These are phyloP conservation scores for Fusarium equiseti DNA, from an alignment of 2,329 filamentous ascomycete genomes.

Conservation along the genomic window DNA sequence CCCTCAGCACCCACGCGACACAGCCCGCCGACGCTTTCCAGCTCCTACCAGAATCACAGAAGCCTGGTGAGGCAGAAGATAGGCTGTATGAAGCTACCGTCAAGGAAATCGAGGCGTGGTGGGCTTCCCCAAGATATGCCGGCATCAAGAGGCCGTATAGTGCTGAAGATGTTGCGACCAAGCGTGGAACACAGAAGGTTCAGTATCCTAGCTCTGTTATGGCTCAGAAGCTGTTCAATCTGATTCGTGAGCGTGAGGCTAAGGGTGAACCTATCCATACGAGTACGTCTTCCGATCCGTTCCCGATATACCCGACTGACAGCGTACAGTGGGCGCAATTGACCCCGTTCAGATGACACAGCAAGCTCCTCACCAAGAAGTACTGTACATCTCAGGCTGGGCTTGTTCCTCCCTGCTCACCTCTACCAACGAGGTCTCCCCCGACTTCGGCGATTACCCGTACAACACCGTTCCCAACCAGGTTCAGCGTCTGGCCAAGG, in stretches of 20 bases:
- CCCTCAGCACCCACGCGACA: slow-evolving; percentile 48
- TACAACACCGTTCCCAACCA: slow-evolving; percentile 99
- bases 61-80: slow-evolving; percentile 85
- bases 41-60: slow-evolving; percentile 80
- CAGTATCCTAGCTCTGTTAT: slow-evolving; percentile 93
- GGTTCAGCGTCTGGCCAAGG: slow-evolving; percentile 95
- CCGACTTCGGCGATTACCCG: slow-evolving; percentile 98
- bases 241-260: slow-evolving; percentile 81
- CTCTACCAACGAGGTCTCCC: slow-evolving; percentile 94
- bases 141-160: slow-evolving; percentile 94
- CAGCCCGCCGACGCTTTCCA: slow-evolving; percentile 82
- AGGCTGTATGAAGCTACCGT: slow-evolving; percentile 86
- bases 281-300: slow-evolving; percentile 66
- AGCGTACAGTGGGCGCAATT: slow-evolving; percentile 84
- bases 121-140: slow-evolving; percentile 84
- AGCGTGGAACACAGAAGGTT: slow-evolving; percentile 88
- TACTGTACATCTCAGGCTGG: slow-evolving; percentile 97
- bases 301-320: slow-evolving; percentile 24
- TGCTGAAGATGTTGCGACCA: slow-evolving; percentile 91
- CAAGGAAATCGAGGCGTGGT: slow-evolving; percentile 89
- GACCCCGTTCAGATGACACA: slow-evolving; percentile 99
- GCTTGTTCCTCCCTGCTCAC: slow-evolving; percentile 95
- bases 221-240: slow-evolving; percentile 93
- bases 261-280: slow-evolving; percentile 93
- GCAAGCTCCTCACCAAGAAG: slow-evolving; percentile 94